phyloP scores from a whole-genome alignment of 2,329 filamentous ascomycete genomes.

The Trichoderma sp. region DNA sequence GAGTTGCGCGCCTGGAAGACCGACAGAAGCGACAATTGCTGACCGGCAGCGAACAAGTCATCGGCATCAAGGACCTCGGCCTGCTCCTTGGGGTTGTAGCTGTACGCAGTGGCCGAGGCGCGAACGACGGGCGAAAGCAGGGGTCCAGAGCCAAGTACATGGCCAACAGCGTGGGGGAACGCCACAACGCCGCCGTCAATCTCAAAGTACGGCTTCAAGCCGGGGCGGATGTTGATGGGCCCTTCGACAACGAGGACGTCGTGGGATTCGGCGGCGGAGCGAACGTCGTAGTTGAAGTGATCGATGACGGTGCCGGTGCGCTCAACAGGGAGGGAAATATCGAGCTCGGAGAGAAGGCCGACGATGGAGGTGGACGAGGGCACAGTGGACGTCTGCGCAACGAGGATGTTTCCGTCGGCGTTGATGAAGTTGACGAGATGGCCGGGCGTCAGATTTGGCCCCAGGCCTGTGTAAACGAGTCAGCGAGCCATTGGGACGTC shows the following conservation, averaged over 20 bases:
- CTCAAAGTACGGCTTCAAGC: conserved; percentile 76
- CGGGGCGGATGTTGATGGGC: conserved; percentile 66
- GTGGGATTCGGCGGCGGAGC: conserved; percentile 78
- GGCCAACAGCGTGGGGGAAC: conserved; percentile 80
- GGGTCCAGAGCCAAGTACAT: conserved; percentile 76
- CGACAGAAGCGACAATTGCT: conserved; percentile 83
- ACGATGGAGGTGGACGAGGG: conserved; percentile 73
- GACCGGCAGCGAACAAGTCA: conserved; percentile 82
- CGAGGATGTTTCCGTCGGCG: conserved; percentile 85
- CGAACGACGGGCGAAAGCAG: conserved; percentile 81
- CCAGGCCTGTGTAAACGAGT: conserved; percentile 64
- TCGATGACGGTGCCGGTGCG: conserved; percentile 86
- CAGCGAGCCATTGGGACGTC: background rate
- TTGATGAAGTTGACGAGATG: conserved; percentile 90
- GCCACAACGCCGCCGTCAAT: conserved; percentile 64
- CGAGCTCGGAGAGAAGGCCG: conserved; percentile 82
- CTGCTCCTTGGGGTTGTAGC: conserved; percentile 92
- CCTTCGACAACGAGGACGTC: conserved; percentile 81
- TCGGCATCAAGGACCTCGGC: conserved; percentile 64
- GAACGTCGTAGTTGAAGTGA: conserved; percentile 89
- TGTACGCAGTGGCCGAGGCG: conserved; percentile 84
- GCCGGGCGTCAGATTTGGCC: conserved; percentile 84
- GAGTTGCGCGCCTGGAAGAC: conserved; percentile 91
- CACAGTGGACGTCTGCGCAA: conserved; percentile 75
- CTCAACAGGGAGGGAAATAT: conserved; percentile 84